A percentile compares a stretch with the other conserved stretches of the same genome.
These are phyloP conservation scores for Taxillus chinensis DNA, from an alignment of 164 flowering plant species.

Conservation along the genomic window DNA sequence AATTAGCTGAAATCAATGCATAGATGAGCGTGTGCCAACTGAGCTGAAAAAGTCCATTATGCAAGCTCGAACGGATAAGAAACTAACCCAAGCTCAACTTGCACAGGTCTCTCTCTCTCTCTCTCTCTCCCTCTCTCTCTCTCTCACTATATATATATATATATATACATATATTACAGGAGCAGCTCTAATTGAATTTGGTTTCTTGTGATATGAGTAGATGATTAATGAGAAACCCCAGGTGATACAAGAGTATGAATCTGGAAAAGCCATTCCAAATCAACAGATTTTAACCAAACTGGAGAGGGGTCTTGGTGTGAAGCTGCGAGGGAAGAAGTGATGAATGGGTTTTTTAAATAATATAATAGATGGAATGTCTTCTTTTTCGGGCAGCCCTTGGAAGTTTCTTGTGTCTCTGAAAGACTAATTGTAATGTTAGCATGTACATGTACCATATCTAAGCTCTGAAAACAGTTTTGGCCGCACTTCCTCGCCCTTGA, in stretches of 20 bases:
- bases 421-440: no score
- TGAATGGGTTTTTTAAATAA: no score
- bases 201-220: constrained; percentile 25
- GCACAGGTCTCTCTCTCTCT: constrained; percentile 51
- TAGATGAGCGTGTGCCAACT: constrained; percentile 82
- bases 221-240: constrained; percentile 96
- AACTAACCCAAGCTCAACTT: constrained; percentile 90
- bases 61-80: constrained; percentile 89
- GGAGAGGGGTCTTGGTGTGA: constrained; percentile 90
- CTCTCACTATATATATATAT: no score
- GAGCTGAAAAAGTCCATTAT: constrained; percentile 85
- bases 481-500: no score
- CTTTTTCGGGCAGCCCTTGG: no score
- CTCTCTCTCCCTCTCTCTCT: no score
- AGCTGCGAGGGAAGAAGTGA: constrained; percentile 90
- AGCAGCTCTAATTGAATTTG: no score
- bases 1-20: not conserved
- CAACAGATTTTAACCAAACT: constrained; percentile 90
- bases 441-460: no score
- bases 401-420: no score
- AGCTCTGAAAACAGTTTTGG: no score
- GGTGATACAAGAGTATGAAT: constrained; percentile 88
- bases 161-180: no score
- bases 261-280: constrained; percentile 97
- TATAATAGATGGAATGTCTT: no score